Base-by-base conservation (phyloP, 768 basidiomycete genomes). In the Mrakia gelida region DNA sequence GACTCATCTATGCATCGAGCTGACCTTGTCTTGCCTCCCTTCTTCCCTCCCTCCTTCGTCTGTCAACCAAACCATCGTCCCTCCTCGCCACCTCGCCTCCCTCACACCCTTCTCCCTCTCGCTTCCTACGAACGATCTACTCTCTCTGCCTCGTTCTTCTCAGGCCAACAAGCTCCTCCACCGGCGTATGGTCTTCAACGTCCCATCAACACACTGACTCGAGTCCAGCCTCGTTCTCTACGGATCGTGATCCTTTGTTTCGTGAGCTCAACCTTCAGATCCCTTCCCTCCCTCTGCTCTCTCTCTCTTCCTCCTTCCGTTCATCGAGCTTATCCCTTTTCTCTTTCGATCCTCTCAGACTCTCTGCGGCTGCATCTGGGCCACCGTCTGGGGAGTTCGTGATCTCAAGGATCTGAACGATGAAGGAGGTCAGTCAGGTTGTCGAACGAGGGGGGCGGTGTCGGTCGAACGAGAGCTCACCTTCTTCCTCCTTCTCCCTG, bases 181-280 rank as follows among this genome's bases (percentile, higher is more conserved):
- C 72, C 72, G 1, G 72, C 72, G 4, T 73, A 73, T 34, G 34
- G 49, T 30, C 10, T 73, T 26, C 72, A 73, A 61, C 56, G 72
- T 1, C 52, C 72, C 9, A 73, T 56, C 26, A 38, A 49, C 34
- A 59, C 72, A 1, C 23, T 73, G 0, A 61, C 54, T 56, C 72
- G 72, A 28, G 54, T 38, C 4, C n/a, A 61, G 1, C 72, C 72
- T 21, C 28, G 72, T 2, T 73, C 72, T 10, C 30, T 73, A 1
- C 72, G 72, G 0, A 13, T 73, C 18, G 56, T 61, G 7, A 49
- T 73, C 30, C 30, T 61, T 18, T 52, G 16, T 21, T 43, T 73
- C 32, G 52, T 70, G 34, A 41, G 34, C 38, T 70, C 34, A 43
- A 10, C 38, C 38, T 38, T 6, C n/a, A n/a, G n/a, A 8, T 8